Evolutionary conservation across 176 grass and related monocot species (phyloP), one percentile per base, ranked within the genome.

Genomic region (Areca catechu): DNA sequence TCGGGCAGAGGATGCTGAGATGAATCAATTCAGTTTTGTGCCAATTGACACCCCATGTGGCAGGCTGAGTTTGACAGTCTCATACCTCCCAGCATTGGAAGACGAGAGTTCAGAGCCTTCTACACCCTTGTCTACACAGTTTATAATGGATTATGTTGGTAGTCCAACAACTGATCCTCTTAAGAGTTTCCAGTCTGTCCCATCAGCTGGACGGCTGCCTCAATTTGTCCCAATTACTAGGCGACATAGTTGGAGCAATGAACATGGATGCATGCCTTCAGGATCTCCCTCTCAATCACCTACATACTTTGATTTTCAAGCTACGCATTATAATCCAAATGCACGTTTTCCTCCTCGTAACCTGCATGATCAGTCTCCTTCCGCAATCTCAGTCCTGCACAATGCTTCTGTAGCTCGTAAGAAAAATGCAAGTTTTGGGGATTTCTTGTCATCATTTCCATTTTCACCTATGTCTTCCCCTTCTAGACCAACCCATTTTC

Each of bases 81-180:
- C 80, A 0, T 96, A 96, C 70, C 71, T 84, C 34, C 80, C 82
- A 27, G 69, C 80, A 48, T 65, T 90, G 49, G 83, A 87, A 19
- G 61, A 79, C 22, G 56, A 76, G 7, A 28, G 49, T 50, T 65
- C 68, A 23, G 86, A 87, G 60, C 63, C 74, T 20, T 60, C 67
- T 0, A 56, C 77, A 47, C 63, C 63, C 19, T 63, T 90, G 66
- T 72, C 74, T 22, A 49, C 71, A 14, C 79, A 82, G 67, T 65
- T 96, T 73, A 96, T 96, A 82, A 65, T 50, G 53, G 86, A 90
- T 72, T 96, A 96, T 4, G 77, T 96, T 28, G 83, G 83, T 28
- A 90, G 86, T 58, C 83, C 91, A 17, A 82, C 62, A 19, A 96
- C 83, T 10, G 80, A 84, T 29, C 82, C 85, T 7, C 59, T 82